Evolutionary conservation across 805 yeast genomes (phyloP).

Genomic region (Yarrowia bubula): DNA sequence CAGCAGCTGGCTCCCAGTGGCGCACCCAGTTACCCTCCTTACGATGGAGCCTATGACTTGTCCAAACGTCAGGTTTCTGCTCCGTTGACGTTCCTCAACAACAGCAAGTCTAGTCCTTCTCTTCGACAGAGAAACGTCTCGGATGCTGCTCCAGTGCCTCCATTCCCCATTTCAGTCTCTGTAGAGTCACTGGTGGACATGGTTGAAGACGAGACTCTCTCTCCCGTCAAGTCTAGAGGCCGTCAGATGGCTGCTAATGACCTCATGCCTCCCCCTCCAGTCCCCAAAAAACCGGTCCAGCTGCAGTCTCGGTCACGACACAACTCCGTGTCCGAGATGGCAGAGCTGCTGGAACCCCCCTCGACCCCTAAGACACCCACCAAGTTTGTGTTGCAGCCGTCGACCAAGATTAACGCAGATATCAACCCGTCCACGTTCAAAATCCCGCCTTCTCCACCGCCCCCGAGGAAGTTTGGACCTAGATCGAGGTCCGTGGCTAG

Average conservation of each 20-base stretch:
- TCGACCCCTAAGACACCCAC: constrained; percentile 10
- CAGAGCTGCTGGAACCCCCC: not conserved
- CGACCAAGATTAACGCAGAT: constrained; percentile 18
- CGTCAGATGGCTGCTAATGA: not conserved
- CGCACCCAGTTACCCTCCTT: constrained; percentile 4
- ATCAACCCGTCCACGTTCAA: constrained; percentile 26
- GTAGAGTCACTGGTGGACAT: constrained; percentile 21
- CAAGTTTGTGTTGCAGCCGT: constrained; percentile 23
- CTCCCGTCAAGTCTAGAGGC: constrained; percentile 7
- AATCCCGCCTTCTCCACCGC: constrained; percentile 29
- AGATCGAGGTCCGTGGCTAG: constrained; percentile 36
- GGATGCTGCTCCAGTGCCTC: constrained; percentile 5
- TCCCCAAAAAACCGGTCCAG: constrained; percentile 19
- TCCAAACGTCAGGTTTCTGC: constrained; percentile 23
- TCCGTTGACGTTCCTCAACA: constrained; percentile 6
- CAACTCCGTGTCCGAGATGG: constrained; percentile 6
- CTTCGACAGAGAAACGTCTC: constrained; percentile 15
- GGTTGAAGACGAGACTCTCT: not conserved
- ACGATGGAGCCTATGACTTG: constrained; percentile 5
- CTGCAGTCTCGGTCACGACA: constrained; percentile 8
- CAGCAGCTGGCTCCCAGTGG: constrained; percentile 4
- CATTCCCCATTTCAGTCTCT: constrained; percentile 12
- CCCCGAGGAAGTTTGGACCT: constrained; percentile 33
- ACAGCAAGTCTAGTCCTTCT: not conserved
- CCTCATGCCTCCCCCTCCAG: constrained; percentile 19